These are phyloP conservation scores for Apiospora kogelbergensis DNA, from an alignment of 2,329 filamentous ascomycete species.

Conservation along the genomic window DNA sequence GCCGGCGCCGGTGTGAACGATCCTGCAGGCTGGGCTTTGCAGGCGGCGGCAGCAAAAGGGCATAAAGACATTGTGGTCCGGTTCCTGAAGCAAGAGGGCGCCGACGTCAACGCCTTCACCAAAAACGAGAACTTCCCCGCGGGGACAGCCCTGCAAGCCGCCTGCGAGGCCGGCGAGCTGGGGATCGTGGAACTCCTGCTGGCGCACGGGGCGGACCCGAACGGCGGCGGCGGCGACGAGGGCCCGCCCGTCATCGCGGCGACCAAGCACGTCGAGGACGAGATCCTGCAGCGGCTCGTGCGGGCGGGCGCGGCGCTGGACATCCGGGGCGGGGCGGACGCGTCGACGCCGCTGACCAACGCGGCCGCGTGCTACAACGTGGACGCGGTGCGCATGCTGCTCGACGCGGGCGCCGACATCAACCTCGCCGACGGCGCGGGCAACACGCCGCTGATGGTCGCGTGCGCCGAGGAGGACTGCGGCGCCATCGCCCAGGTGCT, in stretches of 20 bases:
- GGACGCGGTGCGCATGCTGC: neutral
- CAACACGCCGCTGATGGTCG: neutral
- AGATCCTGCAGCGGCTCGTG: slow-evolving; percentile 36
- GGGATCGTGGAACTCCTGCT: slow-evolving; percentile 38
- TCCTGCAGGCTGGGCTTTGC: slow-evolving; percentile 36
- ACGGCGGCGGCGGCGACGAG: slow-evolving; percentile 34
- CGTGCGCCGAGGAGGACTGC: neutral
- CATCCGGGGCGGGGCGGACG: slow-evolving; percentile 33
- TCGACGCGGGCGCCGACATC: neutral
- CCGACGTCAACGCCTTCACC: slow-evolving; percentile 34
- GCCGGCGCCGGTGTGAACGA: slow-evolving; percentile 35
- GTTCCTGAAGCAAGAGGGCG: slow-evolving; percentile 34
- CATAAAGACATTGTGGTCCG: slow-evolving; percentile 35
- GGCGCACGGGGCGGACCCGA: slow-evolving; percentile 36
- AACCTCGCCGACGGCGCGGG: neutral
- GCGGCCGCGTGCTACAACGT: slow-evolving; percentile 24
- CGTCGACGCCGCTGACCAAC: slow-evolving; percentile 37
- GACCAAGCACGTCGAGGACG: slow-evolving; percentile 31
- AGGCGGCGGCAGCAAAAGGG: slow-evolving; percentile 36
- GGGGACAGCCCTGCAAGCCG: slow-evolving; percentile 40
- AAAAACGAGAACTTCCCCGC: slow-evolving; percentile 27
- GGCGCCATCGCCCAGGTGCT: neutral
- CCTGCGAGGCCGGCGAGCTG: slow-evolving; percentile 33
- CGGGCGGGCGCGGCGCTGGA: slow-evolving; percentile 35
- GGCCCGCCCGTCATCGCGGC: slow-evolving; percentile 38